phyloP scores from a whole-genome alignment of 2,329 filamentous ascomycete genomes.

The Colletotrichum sansevieriae region DNA sequence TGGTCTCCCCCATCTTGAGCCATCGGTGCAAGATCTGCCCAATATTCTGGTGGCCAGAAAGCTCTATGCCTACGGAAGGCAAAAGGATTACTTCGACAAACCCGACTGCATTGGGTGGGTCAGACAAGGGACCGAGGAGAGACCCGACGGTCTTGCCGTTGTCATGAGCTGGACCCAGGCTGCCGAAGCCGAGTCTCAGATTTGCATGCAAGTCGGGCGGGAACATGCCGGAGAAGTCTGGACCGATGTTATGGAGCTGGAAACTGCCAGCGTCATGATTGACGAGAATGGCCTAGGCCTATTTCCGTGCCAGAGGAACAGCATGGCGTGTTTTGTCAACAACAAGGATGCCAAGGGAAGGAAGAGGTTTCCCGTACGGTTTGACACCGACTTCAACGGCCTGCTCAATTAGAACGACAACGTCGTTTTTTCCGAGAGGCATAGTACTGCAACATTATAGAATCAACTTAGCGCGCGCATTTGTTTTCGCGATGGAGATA shows the following conservation, averaged over 20 bases:
- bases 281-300: conserved; percentile 24
- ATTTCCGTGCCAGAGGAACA: conserved; percentile 23
- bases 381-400: conserved; percentile 25
- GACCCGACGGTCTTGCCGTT: conserved; percentile 23
- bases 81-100: conserved; percentile 32
- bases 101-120: conserved; percentile 35
- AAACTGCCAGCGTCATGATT: conserved; percentile 15
- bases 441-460: not conserved
- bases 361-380: conserved; percentile 25
- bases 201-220: conserved; percentile 29
- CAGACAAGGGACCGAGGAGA: conserved; percentile 23
- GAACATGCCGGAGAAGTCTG: conserved; percentile 26
- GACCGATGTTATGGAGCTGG: conserved; percentile 27
- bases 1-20: conserved; percentile 14
- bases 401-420: conserved; percentile 9
- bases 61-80: conserved; percentile 31
- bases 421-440: not conserved
- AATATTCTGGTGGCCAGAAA: conserved; percentile 25
- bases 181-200: conserved; percentile 15
- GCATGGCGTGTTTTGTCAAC: conserved; percentile 32
- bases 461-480: not conserved
- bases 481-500: not conserved
- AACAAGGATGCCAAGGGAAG: conserved; percentile 29
- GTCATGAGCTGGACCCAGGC: conserved; percentile 32
- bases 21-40: conserved; percentile 16